A percentile compares a stretch with the other conserved stretches of the same genome.
Evolutionary conservation across 805 yeast genomes (phyloP).

Genomic region (Kuraishia ogatae): DNA sequence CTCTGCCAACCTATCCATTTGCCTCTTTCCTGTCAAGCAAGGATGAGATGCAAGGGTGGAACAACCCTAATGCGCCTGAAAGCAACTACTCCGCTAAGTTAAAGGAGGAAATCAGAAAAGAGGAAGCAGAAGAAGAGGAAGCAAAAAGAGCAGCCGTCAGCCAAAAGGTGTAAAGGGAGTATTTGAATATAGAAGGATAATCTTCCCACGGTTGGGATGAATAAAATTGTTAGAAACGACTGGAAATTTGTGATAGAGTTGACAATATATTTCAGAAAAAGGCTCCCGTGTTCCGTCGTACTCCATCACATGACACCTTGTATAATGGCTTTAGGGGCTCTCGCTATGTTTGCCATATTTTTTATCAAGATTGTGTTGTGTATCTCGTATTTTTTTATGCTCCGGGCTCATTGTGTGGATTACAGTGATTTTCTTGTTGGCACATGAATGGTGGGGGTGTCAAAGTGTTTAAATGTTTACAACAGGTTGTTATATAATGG

Average conservation of each 20-base stretch:
- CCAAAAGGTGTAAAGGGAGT: background rate
- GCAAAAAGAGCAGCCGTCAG: background rate
- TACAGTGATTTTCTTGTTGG: background rate
- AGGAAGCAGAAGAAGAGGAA: background rate
- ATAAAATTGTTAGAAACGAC: background rate
- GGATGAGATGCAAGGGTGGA: slow-evolving; percentile 33
- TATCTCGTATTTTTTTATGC: background rate
- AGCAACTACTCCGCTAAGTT: slow-evolving; percentile 15
- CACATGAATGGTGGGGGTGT: too few relatives aligned
- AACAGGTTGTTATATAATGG: background rate
- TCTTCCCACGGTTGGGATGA: background rate
- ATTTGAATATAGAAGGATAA: background rate
- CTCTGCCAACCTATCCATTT: slow-evolving; percentile 56
- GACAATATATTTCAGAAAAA: too few relatives aligned
- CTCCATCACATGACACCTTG: too few relatives aligned
- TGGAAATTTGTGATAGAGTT: too few relatives aligned
- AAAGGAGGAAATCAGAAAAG: slow-evolving; percentile 12
- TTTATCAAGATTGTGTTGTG: too few relatives aligned
- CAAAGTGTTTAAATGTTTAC: background rate
- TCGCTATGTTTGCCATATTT: too few relatives aligned
- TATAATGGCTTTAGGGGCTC: too few relatives aligned
- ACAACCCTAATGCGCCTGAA: slow-evolving; percentile 19
- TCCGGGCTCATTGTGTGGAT: background rate
- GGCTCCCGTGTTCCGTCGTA: background rate
- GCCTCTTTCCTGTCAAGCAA: slow-evolving; percentile 38